Evolutionary conservation across 805 yeast species (phyloP), one percentile per base, ranked within the genome.

Genomic region (Candida insectorum): DNA sequence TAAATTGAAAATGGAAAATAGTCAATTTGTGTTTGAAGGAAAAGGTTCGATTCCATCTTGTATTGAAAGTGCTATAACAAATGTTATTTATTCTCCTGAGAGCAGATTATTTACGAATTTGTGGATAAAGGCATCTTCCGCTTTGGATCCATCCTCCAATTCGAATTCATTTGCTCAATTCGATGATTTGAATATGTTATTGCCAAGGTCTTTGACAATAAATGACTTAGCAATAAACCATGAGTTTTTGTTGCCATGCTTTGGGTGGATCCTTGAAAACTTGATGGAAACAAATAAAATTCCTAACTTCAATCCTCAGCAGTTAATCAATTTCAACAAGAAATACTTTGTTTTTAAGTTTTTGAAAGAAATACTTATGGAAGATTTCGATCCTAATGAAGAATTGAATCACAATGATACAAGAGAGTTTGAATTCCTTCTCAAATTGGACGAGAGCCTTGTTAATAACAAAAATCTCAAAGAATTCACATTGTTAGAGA

Each of bases 211-310:
- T 11, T 33, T 67, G 12, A 44, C 44, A 4, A 34, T 43, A 4
- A 30, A 44, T 2, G 69, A 62, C 29, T 52, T 65, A 28, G 49
- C 45, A 24, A 52, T 56, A 18, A 57, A 56, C 41, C 41, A 55
- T 37, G 67, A 69, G 34, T 70, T 79, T 0, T 60, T 85, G 31
- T 75, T 87, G 5, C 93, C 95, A 2, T 89, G 96, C 50, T 76
- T 87, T 39, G 97, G 97, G 8, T 91, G 97, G 97, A 67, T 87
- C 31, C 65, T 83, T 16, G 91, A 84, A 47, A 77, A 94, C 40
- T 61, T 91, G 42, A 53, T 88, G 34, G 95, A 85, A 49, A 47
- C 60, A 8, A 62, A 62, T 40, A 57, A 47, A 33, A 79, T 87
- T 32, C 95, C 96, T 13, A 85, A 83, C 48, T 84, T 79, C 77